Base-by-base conservation (phyloP, 2,329 filamentous ascomycete genomes). In the Pseudofabraea citricarpa region DNA sequence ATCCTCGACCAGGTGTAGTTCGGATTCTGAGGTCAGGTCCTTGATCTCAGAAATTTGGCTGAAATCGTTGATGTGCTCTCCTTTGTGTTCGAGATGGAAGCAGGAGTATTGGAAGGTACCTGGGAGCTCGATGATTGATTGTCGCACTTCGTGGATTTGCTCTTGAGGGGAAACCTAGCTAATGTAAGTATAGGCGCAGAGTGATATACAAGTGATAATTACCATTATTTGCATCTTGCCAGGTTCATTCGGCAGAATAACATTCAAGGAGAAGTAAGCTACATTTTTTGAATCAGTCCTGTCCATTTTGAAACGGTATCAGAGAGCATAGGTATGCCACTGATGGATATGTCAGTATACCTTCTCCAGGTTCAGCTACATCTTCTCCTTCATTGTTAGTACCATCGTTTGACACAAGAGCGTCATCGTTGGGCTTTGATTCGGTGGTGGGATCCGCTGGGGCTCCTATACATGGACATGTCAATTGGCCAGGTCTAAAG, bases 61-160 rank as follows among this genome's bases (percentile, higher is more conserved):
- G 58, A 93, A 97, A 67, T 98, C 93, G 66, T 97, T 97, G 75
- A 98, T 85, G 53, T 87, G 85, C 67, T 87, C 74, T 55, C 89
- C 88, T 47, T 87, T 83, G 70, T 90, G 83, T 70, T 97, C 90
- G 58, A 98, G 82, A 69, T 98, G 93, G 73, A 98, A 98, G 74
- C 93, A 98, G 41, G 93, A 95, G 72, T 96, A 96, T 67, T 95
- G 90, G 70, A 96, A 93, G 40, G 91, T 94, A 47, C 85, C 77
- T 5, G 93, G 93, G 39, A 90, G 77, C 68, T 98, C 93, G 69
- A 96, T 90, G 63, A 98, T 87, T 50, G 90, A 91, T 69, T 97
- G 93, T 54, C 93, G 87, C 57, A 98, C 83, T 73, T 98, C 93
- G 68, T 97, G 93, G 49, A 97, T 85, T 66, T 96, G 91, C 70